Base-by-base conservation (phyloP, 768 basidiomycete species). In the Mycena maculata region DNA sequence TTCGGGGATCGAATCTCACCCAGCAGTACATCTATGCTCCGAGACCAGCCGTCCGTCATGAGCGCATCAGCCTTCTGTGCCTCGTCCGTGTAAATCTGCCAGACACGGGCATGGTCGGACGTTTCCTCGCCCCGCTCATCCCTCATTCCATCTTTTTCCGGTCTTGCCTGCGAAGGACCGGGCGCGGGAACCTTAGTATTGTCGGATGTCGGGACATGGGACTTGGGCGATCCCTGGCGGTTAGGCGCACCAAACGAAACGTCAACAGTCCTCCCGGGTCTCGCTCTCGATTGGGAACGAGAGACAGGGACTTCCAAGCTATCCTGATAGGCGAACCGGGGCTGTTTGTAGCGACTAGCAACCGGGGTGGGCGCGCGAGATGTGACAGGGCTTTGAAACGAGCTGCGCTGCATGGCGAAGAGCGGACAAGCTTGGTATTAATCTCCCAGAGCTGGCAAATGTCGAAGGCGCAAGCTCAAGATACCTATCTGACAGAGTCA, bases 81-180 rank as follows among this genome's bases (percentile, higher is more conserved):
- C 62, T 82, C 82, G 5, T 81, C 79, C n/a, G 78, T 78, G 68
- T 84, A 85, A 4, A 81, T 75, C n/a, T 76, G 74, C 83, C 84
- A 85, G 16, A 84, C 74, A 9, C 75, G 69, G 15, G 80, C 80
- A 70, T 75, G 67, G 57, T 80, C 80, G 7, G 73, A 71, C 13
- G 75, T 73, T 42, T 82, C 81, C 44, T 76, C 76, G 11, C 80
- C 82, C 16, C 70, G 71, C 62, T 79, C 79, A 58, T 76, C 76
- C 55, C 38, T 64, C 12, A 31, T 49, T 11, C 10, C 63, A 31
- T 64, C 63, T 56, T 61, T 61, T 22, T 53, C 53, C 1, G 39
- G 23, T 39, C 58, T 53, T 12, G 20, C 20, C 22, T 48, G 27
- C 11, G 49, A 31, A 8, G 54, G 30, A 23, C 45, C 53, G n/a